Base-by-base conservation (phyloP, 192 early-diverging fungal genomes). In the Gryganskiella cystojenkinii region DNA sequence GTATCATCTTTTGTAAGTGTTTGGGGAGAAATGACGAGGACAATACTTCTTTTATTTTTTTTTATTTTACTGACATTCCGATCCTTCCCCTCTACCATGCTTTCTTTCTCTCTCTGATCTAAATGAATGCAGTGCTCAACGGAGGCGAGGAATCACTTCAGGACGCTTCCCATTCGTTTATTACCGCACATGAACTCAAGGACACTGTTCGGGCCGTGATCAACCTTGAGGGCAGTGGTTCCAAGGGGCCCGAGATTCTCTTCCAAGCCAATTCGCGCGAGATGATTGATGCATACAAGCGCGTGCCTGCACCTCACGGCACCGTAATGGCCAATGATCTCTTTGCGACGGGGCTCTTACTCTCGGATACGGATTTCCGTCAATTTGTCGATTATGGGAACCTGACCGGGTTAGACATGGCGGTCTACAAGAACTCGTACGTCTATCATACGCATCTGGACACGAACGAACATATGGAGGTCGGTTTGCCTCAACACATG, bases 341-440 rank as follows among this genome's bases (percentile, higher is more conserved):
- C 13, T 87, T 85, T 56, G 66, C 79, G 3, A 86, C 86, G 6
- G 86, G 86, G 3, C 64, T 93, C 28, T 82, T 93, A 34, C 64
- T 93, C n/a, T 83, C 80, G 34, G 92, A 93, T 68, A 93, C 92
- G 10, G 92, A 93, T 61, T 93, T 87, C 73, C 76, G 91, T 42
- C 90, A 90, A 58, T 93, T 91, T 82, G 84, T 89, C 17, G 79
- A 89, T 20, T 86, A 92, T 61, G 92, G 89, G n/a, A 84, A 87
- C 28, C 55, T 90, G 50, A 83, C 81, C 43, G 85, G 85, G 14
- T 63, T 86, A 43, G 92, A 93, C 57, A 83, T 93, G 87, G 92
- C 92, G 0, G 82, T 88, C 27, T 91, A 91, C 69, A 82, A 88
- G 69, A 90, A 90, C 52, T 83, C 81, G 1, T 89, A 86, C 49